These are phyloP conservation scores for Boechera retrofracta DNA, from an alignment of 345 rosid species.

Conservation along the genomic window DNA sequence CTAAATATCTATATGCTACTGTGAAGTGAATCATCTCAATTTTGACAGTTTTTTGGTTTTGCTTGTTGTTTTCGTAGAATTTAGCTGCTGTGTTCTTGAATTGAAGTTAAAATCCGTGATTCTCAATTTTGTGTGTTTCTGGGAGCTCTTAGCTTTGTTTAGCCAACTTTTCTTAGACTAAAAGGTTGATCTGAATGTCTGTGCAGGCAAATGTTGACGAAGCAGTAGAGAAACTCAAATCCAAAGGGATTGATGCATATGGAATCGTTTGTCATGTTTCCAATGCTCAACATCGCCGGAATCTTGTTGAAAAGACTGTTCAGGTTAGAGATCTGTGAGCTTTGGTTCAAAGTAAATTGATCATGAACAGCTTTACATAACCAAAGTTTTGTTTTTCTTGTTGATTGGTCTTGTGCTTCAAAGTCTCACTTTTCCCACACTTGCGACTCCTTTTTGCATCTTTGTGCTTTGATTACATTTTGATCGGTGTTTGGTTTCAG, in stretches of 20 bases:
- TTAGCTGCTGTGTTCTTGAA: not conserved
- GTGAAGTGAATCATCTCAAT: not conserved
- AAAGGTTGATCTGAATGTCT: not conserved
- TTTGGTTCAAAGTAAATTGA: not conserved
- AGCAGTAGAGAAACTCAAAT: conserved; percentile 73
- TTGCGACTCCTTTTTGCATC: not conserved
- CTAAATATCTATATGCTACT: not conserved
- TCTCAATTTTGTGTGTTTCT: not conserved
- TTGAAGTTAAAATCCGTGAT: not conserved
- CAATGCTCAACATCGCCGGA: conserved; percentile 71
- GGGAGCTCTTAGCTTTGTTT: not conserved
- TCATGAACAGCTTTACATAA: not conserved
- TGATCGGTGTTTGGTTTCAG: conserved; percentile 48
- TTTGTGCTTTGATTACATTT: not conserved
- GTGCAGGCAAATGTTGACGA: conserved; percentile 82
- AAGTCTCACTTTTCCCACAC: not conserved
- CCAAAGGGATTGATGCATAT: conserved; percentile 66
- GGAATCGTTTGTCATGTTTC: conserved; percentile 95
- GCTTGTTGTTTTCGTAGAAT: no score
- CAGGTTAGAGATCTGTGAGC: conserved; percentile 50
- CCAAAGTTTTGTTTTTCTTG: not conserved
- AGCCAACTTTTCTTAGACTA: not conserved
- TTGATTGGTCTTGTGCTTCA: not conserved
- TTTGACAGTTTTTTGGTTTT: not conserved
- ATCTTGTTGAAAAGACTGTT: conserved; percentile 66